These are phyloP conservation scores for Pyrenophora tritici-repentis DNA, from an alignment of 2,329 filamentous ascomycete genomes.

Conservation along the genomic window DNA sequence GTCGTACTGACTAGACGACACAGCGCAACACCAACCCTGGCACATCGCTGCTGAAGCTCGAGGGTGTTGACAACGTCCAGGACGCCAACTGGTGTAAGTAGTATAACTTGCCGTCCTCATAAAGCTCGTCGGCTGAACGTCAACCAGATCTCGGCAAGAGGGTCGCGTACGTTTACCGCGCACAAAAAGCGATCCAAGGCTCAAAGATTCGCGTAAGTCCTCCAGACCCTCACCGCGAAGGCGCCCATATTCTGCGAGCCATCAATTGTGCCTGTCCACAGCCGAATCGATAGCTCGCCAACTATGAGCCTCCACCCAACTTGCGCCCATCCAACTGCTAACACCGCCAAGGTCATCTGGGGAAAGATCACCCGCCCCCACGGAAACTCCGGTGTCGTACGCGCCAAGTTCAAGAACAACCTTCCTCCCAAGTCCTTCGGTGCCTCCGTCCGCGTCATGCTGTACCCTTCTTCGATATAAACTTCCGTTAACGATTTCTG, in stretches of 20 bases:
- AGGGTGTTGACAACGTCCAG: conserved; percentile 90
- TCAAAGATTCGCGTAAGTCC: conserved; percentile 84
- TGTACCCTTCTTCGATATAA: conserved; percentile 98
- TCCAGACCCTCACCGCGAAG: background rate
- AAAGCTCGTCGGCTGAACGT: too few relatives aligned
- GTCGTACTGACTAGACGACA: conserved; percentile 22
- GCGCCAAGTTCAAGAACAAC: conserved; percentile 95
- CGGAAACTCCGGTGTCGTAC: conserved; percentile 97
- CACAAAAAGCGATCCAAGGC: conserved; percentile 90
- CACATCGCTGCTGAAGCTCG: conserved; percentile 95
- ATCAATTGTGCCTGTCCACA: too few relatives aligned
- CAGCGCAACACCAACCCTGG: conserved; percentile 89
- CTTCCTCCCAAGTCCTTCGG: conserved; percentile 92
- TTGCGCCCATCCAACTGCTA: background rate
- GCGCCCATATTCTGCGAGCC: conserved; percentile 25
- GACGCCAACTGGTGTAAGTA: conserved; percentile 79
- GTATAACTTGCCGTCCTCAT: background rate
- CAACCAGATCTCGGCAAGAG: conserved; percentile 2
- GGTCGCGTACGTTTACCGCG: conserved; percentile 79
- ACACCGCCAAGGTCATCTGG: background rate
- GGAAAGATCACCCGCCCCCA: conserved; percentile 89
- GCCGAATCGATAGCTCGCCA: too few relatives aligned
- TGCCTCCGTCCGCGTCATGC: conserved; percentile 90
- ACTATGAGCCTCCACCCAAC: too few relatives aligned
- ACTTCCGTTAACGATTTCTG: conserved; percentile 30